phyloP scores from a whole-genome alignment of 2,329 filamentous ascomycete genomes.

The Arthrinium phaeospermum region DNA sequence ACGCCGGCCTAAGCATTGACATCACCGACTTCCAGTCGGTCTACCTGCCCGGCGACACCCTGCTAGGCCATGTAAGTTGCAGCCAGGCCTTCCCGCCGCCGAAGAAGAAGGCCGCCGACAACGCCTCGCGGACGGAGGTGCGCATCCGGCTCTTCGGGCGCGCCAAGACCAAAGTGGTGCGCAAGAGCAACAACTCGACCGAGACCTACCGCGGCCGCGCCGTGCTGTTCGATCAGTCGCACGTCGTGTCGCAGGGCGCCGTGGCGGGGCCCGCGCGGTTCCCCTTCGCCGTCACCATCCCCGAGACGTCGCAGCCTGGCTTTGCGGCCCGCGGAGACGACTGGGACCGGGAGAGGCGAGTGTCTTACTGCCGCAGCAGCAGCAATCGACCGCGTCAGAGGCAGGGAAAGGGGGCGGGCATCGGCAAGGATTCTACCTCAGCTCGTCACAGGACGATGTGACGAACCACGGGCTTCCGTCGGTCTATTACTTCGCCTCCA shows the following conservation, averaged over 20 bases:
- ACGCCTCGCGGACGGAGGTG: slow-evolving; percentile 3
- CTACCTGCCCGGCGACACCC: slow-evolving; percentile 20
- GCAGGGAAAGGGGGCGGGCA: not conserved
- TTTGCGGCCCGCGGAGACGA: slow-evolving; percentile 20
- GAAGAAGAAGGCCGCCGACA: not conserved
- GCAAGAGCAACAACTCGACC: not conserved
- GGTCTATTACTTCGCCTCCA: slow-evolving; percentile 20
- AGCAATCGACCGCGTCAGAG: not conserved
- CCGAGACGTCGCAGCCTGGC: slow-evolving; percentile 20
- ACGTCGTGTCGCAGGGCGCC: slow-evolving; percentile 18
- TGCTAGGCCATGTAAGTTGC: slow-evolving; percentile 21
- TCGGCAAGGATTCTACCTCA: not conserved
- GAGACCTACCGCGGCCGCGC: slow-evolving; percentile 20
- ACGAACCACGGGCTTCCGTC: slow-evolving; percentile 20
- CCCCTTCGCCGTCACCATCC: slow-evolving; percentile 22
- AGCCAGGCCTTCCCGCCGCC: not conserved
- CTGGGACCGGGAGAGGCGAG: slow-evolving; percentile 16
- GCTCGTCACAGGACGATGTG: slow-evolving; percentile 23
- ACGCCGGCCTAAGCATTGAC: slow-evolving; percentile 6
- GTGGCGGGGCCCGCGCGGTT: slow-evolving; percentile 1
- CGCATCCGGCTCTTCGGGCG: slow-evolving; percentile 21
- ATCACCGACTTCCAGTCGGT: slow-evolving; percentile 20
- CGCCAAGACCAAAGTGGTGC: slow-evolving; percentile 20
- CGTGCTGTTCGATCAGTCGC: slow-evolving; percentile 17
- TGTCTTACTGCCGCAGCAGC: not conserved